Conservation (phyloP, 2,329 filamentous ascomycete genomes). For the Talaromyces sp. region DNA sequence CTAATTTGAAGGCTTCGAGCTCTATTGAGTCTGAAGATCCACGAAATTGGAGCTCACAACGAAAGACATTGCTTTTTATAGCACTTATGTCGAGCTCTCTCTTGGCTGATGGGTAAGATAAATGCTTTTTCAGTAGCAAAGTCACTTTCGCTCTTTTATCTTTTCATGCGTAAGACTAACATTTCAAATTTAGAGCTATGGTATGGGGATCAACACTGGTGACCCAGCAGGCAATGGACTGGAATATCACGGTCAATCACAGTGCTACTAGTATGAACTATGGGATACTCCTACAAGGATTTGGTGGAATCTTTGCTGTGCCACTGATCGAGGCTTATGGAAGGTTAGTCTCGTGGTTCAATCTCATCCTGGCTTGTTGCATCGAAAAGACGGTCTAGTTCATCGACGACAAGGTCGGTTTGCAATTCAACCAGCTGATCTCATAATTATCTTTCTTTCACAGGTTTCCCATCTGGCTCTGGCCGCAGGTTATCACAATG, state of each 20-base stretch:
- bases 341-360: slow-evolving; percentile 28
- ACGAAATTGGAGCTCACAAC: slow-evolving; percentile 31
- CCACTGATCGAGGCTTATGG: slow-evolving; percentile 45
- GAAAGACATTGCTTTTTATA: slow-evolving; percentile 36
- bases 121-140: neutral
- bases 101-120: slow-evolving; percentile 37
- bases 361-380: no score
- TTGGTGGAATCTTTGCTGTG: slow-evolving; percentile 42
- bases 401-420: neutral
- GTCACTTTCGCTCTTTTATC: neutral
- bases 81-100: slow-evolving; percentile 40
- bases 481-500: slow-evolving; percentile 43
- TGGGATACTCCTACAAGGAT: slow-evolving; percentile 42
- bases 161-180: neutral
- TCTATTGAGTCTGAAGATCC: slow-evolving; percentile 26
- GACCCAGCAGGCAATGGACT: slow-evolving; percentile 41
- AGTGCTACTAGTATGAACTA: slow-evolving; percentile 45
- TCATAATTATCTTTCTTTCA: neutral
- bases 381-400: neutral
- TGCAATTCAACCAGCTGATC: slow-evolving; percentile 1
- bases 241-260: slow-evolving; percentile 35
- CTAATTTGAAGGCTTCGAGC: slow-evolving; percentile 1
- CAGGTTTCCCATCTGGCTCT: slow-evolving; percentile 47
- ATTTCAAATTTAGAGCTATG: slow-evolving; percentile 33
- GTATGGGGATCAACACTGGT: slow-evolving; percentile 45